Evolutionary conservation across 257 asterid species (phyloP).

Genomic region (Solanum chilense): DNA sequence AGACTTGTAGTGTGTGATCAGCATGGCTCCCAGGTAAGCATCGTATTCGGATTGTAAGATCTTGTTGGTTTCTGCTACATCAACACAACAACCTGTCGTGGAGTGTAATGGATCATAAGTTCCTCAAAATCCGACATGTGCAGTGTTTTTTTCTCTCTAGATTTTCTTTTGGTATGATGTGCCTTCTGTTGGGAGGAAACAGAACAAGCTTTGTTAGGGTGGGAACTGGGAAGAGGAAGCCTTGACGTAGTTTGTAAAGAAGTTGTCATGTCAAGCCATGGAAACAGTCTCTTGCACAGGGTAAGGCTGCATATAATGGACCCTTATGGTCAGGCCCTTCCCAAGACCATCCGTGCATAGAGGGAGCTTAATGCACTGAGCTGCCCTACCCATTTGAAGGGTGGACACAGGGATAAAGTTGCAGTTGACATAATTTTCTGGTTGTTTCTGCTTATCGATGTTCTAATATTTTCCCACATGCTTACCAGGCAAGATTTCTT

Average conservation of each 20-base stretch:
- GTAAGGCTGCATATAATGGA: background rate
- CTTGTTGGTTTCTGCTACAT: background rate
- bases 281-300: background rate
- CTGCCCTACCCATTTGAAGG: fast-evolving
- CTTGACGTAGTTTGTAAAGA: background rate
- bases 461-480: background rate
- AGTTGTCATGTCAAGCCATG: background rate
- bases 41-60: background rate
- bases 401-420: background rate
- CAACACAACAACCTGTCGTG: background rate
- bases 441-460: background rate
- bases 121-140: background rate
- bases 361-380: background rate
- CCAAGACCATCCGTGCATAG: background rate
- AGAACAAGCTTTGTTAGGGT: background rate
- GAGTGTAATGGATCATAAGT: background rate
- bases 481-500: constrained; percentile 82
- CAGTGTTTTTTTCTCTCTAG: background rate
- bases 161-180: background rate
- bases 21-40: constrained; percentile 91
- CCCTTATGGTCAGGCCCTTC: background rate
- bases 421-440: background rate
- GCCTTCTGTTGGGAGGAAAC: background rate
- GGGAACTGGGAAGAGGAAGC: background rate
- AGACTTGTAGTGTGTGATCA: constrained; percentile 97